Evolutionary conservation across 441 rosid genomes (phyloP), one percentile per base, ranked within the genome.

Genomic region (Viola pubescens): DNA sequence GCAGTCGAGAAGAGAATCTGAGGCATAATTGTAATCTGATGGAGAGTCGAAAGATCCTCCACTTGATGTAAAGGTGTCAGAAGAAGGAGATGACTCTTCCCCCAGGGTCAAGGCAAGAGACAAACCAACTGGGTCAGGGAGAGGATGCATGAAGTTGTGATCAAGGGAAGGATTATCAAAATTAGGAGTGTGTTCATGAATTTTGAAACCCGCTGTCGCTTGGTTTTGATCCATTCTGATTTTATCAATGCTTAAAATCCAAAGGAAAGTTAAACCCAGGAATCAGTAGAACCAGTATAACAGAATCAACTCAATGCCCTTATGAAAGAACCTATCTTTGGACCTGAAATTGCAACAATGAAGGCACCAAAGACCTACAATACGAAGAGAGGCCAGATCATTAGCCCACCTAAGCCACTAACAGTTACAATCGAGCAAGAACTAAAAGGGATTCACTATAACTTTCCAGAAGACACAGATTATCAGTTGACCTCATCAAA

Each of bases 21-120:
- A 77, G 48, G 69, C 71, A 41, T 76, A 74, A 19, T 58, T 60
- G 10, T 78, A 87, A 40, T 78, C 76, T 26, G 85, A 76, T 53
- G 77, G 65, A 37, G 78, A 74, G 39, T 61, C 64, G 26, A 58
- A 58, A 0, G 74, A 65, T 37, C 61, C 70, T 40, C 37, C 71
- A 3, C 37, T 63, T 4, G 59, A 61, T 52, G 60, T 69, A 58
- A 52, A 50, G 48, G 49, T 16, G 44, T 14, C 11, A 38, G 60
- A 45, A 4, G 62, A 53, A 39, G 58, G 0, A 43, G 52, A 56
- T 0, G 70, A 62, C 41, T 61, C 70, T 46, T 38, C 73, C 3
- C 37, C 66, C 5, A 51, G 67, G 59, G 55, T 69, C 61, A 57
- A 48, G 41, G 49, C 13, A 40, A 64, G 67, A 19, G 72, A 64